Base-by-base conservation (phyloP, 805 yeast species). In the Schizosaccharomyces pombe region DNA sequence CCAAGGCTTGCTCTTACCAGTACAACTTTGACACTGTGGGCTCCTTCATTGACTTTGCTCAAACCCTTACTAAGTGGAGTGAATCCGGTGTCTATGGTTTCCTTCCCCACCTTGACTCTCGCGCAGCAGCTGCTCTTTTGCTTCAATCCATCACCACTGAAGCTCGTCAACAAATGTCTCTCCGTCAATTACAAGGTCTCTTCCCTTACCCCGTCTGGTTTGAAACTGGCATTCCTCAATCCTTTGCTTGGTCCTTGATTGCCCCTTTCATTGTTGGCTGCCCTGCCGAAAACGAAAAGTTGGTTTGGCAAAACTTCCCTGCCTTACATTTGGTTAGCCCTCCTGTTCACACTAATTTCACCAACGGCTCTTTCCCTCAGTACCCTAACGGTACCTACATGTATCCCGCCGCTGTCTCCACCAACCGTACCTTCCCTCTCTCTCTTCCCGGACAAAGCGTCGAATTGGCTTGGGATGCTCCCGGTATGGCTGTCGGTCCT, bases 31-130 rank as follows among this genome's bases (percentile, higher is more conserved):
- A 16, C 26, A 52, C 33, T 9, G 57, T 55, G 5, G 33, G 29
- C n/a, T 55, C 29, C n/a, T 55, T 53, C 47, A 26, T 55, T 22
- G 47, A 37, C 51, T 55, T 55, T 39, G 43, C 52, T 30, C 53
- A 53, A 32, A 37, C 28, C n/a, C 53, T 53, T 14, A 55, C 57
- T 14, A 37, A 52, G 24, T 55, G 57, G 57, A 51, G 52, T 9
- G 57, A 55, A 34, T 52, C 57, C 22, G 47, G 53, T 8, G 55
- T 53, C 14, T 52, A 55, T 40, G 57, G 57, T 4, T 55, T 71
- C 49, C 33, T 55, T 19, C 32, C 6, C 40, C 57, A 55, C 53
- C 52, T 55, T 9, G 43, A 55, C 24, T 55, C 57, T 24, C 56
- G 57, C 5, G 52, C 55, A 11, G 52, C 57, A 30, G 57, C 55